Conservation (phyloP, 2,329 filamentous ascomycete species). For the Diaporthe humulicola region DNA sequence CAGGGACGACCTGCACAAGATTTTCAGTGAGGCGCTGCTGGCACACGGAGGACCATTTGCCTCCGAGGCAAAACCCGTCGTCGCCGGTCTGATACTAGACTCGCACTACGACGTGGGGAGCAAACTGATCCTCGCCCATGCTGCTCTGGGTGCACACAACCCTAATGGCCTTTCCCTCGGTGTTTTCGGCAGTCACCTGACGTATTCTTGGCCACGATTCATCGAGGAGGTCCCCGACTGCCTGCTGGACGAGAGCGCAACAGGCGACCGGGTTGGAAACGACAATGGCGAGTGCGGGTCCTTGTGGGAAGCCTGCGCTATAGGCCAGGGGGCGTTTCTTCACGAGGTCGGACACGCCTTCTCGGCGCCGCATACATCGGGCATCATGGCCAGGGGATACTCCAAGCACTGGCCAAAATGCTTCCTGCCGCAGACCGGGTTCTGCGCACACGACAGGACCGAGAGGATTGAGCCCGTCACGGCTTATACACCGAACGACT, state of each 20-base stretch:
- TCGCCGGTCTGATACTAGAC: conserved; percentile 79
- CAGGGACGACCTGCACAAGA: conserved; percentile 66
- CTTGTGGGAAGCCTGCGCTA: conserved; percentile 60
- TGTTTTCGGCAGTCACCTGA: conserved; percentile 8
- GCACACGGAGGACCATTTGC: conserved; percentile 55
- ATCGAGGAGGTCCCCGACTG: conserved; percentile 18
- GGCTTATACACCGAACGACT: conserved; percentile 67
- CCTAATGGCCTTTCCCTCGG: not conserved
- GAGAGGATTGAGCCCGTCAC: conserved; percentile 40
- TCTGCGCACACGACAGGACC: not conserved
- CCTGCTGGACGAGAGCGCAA: conserved; percentile 40
- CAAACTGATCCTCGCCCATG: conserved; percentile 74
- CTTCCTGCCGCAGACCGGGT: conserved; percentile 52
- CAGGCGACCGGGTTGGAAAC: conserved; percentile 55
- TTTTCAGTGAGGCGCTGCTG: conserved; percentile 55
- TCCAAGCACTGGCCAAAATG: conserved; percentile 56
- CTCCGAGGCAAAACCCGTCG: conserved; percentile 66
- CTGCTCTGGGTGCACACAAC: conserved; percentile 46
- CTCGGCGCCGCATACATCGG: conserved; percentile 76
- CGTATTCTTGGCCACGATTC: conserved; percentile 6
- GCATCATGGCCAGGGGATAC: conserved; percentile 70
- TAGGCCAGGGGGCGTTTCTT: conserved; percentile 77
- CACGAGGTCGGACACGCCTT: conserved; percentile 80
- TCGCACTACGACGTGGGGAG: conserved; percentile 63
- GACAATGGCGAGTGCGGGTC: conserved; percentile 57